Evolutionary conservation across 331 rosid genomes (phyloP).

Genomic region (Prunus yedoensis): DNA sequence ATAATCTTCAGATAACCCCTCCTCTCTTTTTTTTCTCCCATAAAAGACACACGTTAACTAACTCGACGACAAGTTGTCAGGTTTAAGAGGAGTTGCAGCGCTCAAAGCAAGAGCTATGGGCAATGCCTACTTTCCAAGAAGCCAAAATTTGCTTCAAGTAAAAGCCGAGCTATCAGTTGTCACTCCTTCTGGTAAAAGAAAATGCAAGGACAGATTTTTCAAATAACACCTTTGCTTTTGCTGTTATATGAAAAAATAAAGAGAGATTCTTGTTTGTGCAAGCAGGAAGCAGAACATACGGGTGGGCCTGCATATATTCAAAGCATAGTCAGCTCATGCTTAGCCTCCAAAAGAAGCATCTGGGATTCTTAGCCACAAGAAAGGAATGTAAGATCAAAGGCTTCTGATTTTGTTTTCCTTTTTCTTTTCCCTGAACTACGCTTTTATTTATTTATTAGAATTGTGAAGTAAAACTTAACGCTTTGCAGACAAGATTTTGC

Average conservation of each 20-base stretch:
- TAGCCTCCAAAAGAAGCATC: slow-evolving; percentile 20
- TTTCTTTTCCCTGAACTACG: not conserved
- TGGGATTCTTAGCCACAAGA: slow-evolving; percentile 25
- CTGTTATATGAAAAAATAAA: not conserved
- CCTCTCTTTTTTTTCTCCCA: not conserved
- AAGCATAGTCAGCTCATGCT: slow-evolving; percentile 26
- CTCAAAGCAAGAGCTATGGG: slow-evolving; percentile 15
- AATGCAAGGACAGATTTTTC: not conserved
- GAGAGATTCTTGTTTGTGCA: not conserved
- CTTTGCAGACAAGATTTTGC: slow-evolving; percentile 25
- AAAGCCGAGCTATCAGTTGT: slow-evolving; percentile 17
- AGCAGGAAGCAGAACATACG: slow-evolving; percentile 19
- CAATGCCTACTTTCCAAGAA: not conserved
- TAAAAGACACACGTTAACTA: not conserved
- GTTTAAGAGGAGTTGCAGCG: slow-evolving; percentile 26
- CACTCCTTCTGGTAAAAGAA: slow-evolving; percentile 27
- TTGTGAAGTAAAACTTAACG: not conserved
- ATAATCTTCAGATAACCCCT: not conserved
- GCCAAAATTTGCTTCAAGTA: slow-evolving; percentile 11
- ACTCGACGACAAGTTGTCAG: not conserved
- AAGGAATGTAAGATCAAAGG: slow-evolving; percentile 22
- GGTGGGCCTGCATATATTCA: slow-evolving; percentile 22
- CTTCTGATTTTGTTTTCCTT: not conserved
- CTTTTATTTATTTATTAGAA: not conserved
- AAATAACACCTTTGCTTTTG: not conserved